Evolutionary conservation across 768 basidiomycete species (phyloP).

Genomic region (Rhizopogon sp.): DNA sequence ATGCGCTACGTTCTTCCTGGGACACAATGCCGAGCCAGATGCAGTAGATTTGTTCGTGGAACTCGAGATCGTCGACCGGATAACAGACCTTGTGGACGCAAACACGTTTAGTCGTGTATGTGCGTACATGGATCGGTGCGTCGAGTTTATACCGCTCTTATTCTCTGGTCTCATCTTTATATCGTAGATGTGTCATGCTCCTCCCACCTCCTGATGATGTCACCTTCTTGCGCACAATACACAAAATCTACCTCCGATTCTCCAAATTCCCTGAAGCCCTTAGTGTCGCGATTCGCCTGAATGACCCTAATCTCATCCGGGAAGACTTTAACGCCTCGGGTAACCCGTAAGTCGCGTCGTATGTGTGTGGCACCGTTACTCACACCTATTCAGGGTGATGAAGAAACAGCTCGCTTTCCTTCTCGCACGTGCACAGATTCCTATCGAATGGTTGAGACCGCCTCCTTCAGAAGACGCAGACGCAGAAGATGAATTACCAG

Average conservation of each 20-base stretch:
- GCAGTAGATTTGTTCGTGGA: conserved; percentile 95
- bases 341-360: conserved; percentile 62
- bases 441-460: conserved; percentile 81
- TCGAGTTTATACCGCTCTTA: background rate
- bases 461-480: conserved; percentile 44
- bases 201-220: conserved; percentile 92
- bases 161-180: background rate
- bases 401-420: conserved; percentile 92
- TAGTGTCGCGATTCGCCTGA: conserved; percentile 77
- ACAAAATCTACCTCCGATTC: conserved; percentile 83
- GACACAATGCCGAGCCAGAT: conserved; percentile 96
- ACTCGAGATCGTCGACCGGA: conserved; percentile 80
- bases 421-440: conserved; percentile 88
- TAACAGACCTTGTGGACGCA: conserved; percentile 74
- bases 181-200: conserved; percentile 73
- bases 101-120: conserved; percentile 89
- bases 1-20: conserved; percentile 84
- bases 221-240: conserved; percentile 83
- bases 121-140: conserved; percentile 91
- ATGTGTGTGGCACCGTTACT: background rate
- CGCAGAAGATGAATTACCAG: conserved; percentile 63
- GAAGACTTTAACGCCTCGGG: conserved; percentile 87
- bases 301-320: conserved; percentile 72
- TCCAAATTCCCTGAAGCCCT: conserved; percentile 90
- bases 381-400: conserved; percentile 56